Base-by-base conservation (phyloP, 2,329 filamentous ascomycete genomes). In the Nectriaceae sp. region DNA sequence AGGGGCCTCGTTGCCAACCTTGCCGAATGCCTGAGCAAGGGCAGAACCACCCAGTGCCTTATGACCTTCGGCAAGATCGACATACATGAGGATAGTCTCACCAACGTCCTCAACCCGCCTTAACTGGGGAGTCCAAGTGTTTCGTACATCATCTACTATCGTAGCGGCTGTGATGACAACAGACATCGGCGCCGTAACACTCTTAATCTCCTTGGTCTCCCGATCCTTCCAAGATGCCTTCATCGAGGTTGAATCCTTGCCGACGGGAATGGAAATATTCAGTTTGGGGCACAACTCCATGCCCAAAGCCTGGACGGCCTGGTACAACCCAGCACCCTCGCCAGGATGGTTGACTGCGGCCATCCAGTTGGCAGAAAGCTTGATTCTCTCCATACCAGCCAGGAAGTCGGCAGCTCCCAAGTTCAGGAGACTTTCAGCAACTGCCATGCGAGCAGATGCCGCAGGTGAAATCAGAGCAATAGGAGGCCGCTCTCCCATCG, bases 181-280 rank as follows among this genome's bases (percentile, higher is more conserved):
- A 1, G 93, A 96, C 60, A 97, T 83, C 2, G 94, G 94, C 4
- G 94, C 90, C 31, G 90, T 97, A 42, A 97, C 93, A 57, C 92
- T 92, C 74, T 89, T 94, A 13, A 79, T 73, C 53, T 88, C 79
- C 16, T 83, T 81, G 22, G 76, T 82, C 47, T 80, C 75, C 52
- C 76, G 75, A 57, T 93, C 88, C 64, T 84, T 88, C 94, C 94
- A 97, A 47, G 90, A 90, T 63, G 95, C 93, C 77, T 97, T 97
- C 94, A 99, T 97, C 3, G 92, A 97, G 71, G 95, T 96, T 0
- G 93, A 97, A 69, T 99, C 94, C 73, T 99, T 97, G 46, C 94
- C 94, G 8, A 97, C 94, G 4, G 94, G 94, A 50, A 99, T 97
- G 48, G 88, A 90, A 52, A 99, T 84, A 26, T 89, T 90, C n/a